These are phyloP conservation scores for Exophiala aquamarina DNA, from an alignment of 2,329 filamentous ascomycete species.

Conservation along the genomic window DNA sequence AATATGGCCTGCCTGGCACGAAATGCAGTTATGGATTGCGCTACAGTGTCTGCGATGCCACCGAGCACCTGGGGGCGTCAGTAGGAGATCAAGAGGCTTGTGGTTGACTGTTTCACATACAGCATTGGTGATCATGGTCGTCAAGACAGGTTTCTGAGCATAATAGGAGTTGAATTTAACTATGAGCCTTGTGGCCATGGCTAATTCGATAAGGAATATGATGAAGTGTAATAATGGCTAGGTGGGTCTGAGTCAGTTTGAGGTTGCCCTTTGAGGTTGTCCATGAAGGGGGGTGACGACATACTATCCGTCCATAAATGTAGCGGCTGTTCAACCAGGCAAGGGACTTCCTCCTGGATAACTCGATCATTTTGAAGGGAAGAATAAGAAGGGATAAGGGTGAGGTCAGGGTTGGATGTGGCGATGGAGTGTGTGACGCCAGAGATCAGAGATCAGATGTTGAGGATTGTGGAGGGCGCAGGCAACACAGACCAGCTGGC, in stretches of 20 bases:
- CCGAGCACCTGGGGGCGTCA: conserved; percentile 20
- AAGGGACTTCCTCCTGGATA: conserved; percentile 41
- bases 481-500: not conserved
- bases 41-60: conserved; percentile 85
- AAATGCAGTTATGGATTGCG: conserved; percentile 86
- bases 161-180: conserved; percentile 94
- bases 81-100: not conserved
- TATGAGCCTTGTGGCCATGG: conserved; percentile 75
- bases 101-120: conserved; percentile 48
- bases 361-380: conserved; percentile 40
- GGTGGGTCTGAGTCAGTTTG: conserved; percentile 1
- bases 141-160: conserved; percentile 87
- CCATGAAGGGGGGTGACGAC: conserved; percentile 14
- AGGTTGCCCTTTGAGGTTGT: not conserved
- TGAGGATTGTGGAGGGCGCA: not conserved
- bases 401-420: conserved; percentile 12
- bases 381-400: conserved; percentile 18
- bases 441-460: not conserved
- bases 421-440: not conserved
- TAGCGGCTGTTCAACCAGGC: conserved; percentile 48
- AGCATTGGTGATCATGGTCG: conserved; percentile 98
- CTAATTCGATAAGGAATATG: conserved; percentile 86
- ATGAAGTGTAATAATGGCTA: conserved; percentile 85
- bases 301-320: conserved; percentile 37
- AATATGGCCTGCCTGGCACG: conserved; percentile 60